A percentile compares a stretch with the other conserved stretches of the same genome.
Evolutionary conservation across 805 yeast species (phyloP).

Genomic region (Yarrowia osloensis): DNA sequence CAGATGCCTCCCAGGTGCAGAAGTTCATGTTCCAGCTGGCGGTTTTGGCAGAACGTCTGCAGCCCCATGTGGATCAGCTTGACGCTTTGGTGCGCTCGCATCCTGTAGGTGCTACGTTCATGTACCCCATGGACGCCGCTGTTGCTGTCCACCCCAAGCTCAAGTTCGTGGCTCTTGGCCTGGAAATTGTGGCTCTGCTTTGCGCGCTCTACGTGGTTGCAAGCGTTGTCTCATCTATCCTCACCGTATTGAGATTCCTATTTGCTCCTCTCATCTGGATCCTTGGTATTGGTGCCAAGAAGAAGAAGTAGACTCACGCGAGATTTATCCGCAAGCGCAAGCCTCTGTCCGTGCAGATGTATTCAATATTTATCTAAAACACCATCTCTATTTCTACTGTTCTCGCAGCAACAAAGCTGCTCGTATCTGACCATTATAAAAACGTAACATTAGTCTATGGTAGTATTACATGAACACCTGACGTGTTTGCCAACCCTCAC

Average conservation of each 20-base stretch:
- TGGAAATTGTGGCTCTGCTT: neutral
- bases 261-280: constrained; percentile 21
- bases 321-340: no score
- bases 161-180: neutral
- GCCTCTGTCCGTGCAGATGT: no score
- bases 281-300: constrained; percentile 3
- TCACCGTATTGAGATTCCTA: constrained; percentile 2
- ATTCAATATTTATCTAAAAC: no score
- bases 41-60: neutral
- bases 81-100: neutral
- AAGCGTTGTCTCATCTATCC: neutral
- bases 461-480: no score
- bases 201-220: constrained; percentile 15
- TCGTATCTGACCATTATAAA: no score
- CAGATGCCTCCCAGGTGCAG: neutral
- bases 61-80: neutral
- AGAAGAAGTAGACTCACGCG: neutral
- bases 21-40: constrained; percentile 10
- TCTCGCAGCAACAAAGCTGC: no score
- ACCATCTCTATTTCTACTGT: no score
- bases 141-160: neutral
- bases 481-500: no score
- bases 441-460: neutral
- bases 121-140: constrained; percentile 22
- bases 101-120: neutral